Evolutionary conservation across 2,329 filamentous ascomycete species (phyloP).

Genomic region (Didymella lethalis): DNA sequence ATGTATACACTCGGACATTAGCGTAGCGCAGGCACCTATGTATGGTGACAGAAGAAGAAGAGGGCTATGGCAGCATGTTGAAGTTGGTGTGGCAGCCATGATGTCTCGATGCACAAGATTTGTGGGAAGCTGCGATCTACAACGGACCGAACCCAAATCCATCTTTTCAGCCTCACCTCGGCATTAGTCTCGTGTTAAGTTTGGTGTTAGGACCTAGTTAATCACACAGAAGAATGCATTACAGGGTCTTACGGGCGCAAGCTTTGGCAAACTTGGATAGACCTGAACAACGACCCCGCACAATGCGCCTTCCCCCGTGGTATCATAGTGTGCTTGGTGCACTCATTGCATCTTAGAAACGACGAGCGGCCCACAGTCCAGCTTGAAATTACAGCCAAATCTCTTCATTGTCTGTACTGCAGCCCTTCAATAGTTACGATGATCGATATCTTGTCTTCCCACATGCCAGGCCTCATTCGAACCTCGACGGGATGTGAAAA

Average conservation of each 20-base stretch:
- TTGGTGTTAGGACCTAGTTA: background rate
- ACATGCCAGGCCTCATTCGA: background rate
- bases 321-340: no score
- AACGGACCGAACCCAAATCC: background rate
- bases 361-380: background rate
- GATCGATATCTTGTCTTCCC: slow-evolving; percentile 1
- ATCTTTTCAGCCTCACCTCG: background rate
- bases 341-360: no score
- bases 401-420: background rate
- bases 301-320: no score
- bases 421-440: slow-evolving; percentile 1
- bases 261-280: no score
- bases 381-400: background rate
- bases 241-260: no score
- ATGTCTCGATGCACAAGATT: background rate
- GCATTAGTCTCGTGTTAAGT: background rate
- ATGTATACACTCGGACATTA: background rate
- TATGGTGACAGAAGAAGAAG: background rate
- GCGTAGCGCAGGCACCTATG: background rate
- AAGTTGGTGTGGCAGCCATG: background rate
- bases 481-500: background rate
- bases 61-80: no score
- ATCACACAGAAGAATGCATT: background rate
- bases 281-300: background rate
- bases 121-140: background rate